These are phyloP conservation scores for Nicotiana attenuata DNA, from an alignment of 257 asterid species.

Conservation along the genomic window DNA sequence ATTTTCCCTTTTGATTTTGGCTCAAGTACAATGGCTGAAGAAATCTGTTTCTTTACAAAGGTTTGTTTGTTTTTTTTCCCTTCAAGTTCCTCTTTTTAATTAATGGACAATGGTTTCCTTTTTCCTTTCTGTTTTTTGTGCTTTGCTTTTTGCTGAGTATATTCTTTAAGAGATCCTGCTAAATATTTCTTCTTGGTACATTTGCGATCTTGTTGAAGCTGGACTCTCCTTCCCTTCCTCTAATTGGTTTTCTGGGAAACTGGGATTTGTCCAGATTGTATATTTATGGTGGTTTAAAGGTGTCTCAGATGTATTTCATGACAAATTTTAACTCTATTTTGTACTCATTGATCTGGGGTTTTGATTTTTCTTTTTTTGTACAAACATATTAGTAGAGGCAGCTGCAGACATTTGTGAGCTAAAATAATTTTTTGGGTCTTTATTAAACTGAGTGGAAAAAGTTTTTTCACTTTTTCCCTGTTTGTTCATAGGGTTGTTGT, in stretches of 20 bases:
- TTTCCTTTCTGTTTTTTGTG: not conserved
- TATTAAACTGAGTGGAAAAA: not conserved
- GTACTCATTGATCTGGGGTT: not conserved
- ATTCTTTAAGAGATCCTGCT: not conserved
- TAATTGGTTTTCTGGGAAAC: not conserved
- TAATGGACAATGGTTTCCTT: not conserved
- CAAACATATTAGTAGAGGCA: not conserved
- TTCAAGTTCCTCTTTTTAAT: not conserved
- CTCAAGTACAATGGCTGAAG: slow-evolving; percentile 58
- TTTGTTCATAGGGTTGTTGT: not conserved
- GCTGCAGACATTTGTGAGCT: not conserved
- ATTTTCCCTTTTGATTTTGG: slow-evolving; percentile 19
- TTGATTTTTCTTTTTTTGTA: not conserved
- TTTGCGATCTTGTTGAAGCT: not conserved
- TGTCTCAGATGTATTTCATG: not conserved
- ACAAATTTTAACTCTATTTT: not conserved
- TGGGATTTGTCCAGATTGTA: not conserved
- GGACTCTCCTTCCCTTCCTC: not conserved
- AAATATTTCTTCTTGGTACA: not conserved
- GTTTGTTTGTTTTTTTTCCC: slow-evolving; percentile 29
- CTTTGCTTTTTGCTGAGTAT: not conserved
- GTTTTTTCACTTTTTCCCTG: not conserved
- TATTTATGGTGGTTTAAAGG: not conserved
- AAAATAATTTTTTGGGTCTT: not conserved
- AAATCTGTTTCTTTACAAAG: slow-evolving; percentile 67